phyloP scores from a whole-genome alignment of 2,329 filamentous ascomycete species.

The Bipolaris gigantea region DNA sequence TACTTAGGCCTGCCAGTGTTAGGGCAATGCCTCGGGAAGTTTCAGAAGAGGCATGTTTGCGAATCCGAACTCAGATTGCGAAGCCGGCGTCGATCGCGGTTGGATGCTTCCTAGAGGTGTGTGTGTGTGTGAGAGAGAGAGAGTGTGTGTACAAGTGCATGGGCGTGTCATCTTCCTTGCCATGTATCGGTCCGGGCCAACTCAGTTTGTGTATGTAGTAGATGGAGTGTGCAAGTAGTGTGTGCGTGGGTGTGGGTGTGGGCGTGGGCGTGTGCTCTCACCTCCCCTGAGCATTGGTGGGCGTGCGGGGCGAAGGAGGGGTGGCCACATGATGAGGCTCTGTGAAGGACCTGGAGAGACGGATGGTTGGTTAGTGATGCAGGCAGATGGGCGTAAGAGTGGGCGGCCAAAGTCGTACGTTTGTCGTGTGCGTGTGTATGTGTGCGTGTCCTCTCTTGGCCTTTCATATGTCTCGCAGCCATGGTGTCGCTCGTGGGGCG shows the following conservation, averaged over 20 bases:
- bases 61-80: neutral
- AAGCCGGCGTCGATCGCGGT: neutral
- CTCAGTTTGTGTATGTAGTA: no score
- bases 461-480: constrained; percentile 5
- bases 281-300: no score
- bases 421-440: constrained; percentile 2
- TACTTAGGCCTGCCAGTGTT: neutral
- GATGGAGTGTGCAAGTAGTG: no score
- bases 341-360: neutral
- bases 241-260: no score
- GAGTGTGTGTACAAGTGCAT: neutral
- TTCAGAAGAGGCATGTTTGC: neutral
- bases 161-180: no score
- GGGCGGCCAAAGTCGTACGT: constrained; percentile 1
- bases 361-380: no score
- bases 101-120: neutral
- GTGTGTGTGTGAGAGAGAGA: no score
- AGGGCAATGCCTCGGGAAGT: neutral
- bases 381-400: no score
- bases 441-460: constrained; percentile 14
- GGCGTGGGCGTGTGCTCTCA: no score
- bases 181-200: no score
- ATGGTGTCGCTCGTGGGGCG: constrained; percentile 13
- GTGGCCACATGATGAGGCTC: constrained; percentile 11
- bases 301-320: neutral